phyloP scores from a whole-genome alignment of 1,139 yeast species.

The Debaryomyces psychrophilus region DNA sequence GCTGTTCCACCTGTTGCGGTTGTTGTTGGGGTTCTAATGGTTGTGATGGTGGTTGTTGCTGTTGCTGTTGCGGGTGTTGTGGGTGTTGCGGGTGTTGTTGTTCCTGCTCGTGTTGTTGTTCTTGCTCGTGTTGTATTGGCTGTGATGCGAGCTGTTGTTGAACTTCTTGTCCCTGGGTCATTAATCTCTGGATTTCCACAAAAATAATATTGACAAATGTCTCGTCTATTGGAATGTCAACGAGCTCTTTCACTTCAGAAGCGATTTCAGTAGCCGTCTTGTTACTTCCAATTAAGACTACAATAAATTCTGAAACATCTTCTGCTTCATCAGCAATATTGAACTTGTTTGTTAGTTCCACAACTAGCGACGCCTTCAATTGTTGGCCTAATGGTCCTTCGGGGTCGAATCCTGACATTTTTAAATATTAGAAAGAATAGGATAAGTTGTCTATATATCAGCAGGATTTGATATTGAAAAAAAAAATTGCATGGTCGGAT shows the following conservation, averaged over 20 bases:
- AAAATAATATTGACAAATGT: constrained; percentile 55
- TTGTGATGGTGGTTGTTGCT: constrained; percentile 11
- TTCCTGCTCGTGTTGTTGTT: constrained; percentile 10
- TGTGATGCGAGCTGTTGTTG: constrained; percentile 20
- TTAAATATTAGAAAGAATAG: background rate
- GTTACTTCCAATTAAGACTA: constrained; percentile 71
- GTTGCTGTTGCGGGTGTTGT: constrained; percentile 10
- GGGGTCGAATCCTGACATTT: constrained; percentile 35
- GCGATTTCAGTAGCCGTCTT: constrained; percentile 67
- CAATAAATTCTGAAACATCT: constrained; percentile 80
- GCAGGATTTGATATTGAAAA: background rate
- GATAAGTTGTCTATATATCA: background rate
- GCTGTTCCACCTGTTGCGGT: constrained; percentile 8
- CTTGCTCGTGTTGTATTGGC: constrained; percentile 17
- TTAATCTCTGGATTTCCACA: constrained; percentile 52
- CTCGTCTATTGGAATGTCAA: constrained; percentile 64
- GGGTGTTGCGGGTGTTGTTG: constrained; percentile 11
- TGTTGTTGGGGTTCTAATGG: constrained; percentile 13
- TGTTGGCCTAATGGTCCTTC: constrained; percentile 47
- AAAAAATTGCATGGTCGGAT: constrained; percentile 4
- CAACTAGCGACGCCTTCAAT: constrained; percentile 38
- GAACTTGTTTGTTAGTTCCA: constrained; percentile 41
- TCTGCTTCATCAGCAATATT: constrained; percentile 63
- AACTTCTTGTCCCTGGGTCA: constrained; percentile 15
- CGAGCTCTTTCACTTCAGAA: constrained; percentile 63